Conservation (phyloP, 352 stramenopile genomes). For the Hyaloperonospora brassicae region DNA sequence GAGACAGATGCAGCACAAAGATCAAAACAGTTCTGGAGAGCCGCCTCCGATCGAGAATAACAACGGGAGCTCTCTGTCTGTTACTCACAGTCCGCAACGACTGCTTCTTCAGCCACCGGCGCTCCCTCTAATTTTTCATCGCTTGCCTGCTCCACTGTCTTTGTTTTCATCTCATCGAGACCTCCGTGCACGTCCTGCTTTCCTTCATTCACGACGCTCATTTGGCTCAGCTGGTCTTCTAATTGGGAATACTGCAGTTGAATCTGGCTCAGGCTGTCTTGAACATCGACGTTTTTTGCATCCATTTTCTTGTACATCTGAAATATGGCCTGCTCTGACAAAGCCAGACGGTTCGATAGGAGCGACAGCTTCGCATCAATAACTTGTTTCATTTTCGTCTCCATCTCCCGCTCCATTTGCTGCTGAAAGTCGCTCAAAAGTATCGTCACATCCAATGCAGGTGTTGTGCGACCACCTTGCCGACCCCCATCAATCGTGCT, state of each 20-base stretch:
- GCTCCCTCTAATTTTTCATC: not conserved
- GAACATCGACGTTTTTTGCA: conserved; percentile 26
- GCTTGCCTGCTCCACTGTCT: conserved; percentile 1
- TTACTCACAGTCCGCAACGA: too few relatives aligned
- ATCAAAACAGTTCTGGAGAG: too few relatives aligned
- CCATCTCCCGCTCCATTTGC: conserved; percentile 53
- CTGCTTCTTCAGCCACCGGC: too few relatives aligned
- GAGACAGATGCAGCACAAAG: too few relatives aligned
- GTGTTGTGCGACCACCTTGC: conserved; percentile 1
- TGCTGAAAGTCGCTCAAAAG: conserved; percentile 52
- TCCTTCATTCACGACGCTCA: conserved; percentile 9
- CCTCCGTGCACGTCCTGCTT: conserved; percentile 4
- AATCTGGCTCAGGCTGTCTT: conserved; percentile 32
- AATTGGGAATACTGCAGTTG: conserved; percentile 39
- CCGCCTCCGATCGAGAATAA: too few relatives aligned
- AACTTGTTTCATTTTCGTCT: conserved; percentile 49
- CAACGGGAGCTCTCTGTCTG: too few relatives aligned
- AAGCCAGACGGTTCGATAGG: conserved; percentile 46
- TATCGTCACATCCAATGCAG: conserved; percentile 23
- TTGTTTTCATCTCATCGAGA: not conserved
- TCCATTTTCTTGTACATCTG: conserved; percentile 55
- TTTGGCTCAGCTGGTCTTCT: conserved; percentile 29
- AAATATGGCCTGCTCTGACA: conserved; percentile 58
- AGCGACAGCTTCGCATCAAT: conserved; percentile 52
- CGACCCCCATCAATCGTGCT: conserved; percentile 14